phyloP scores from a whole-genome alignment of 176 grass and related monocot genomes.

The Olyra latifolia region DNA sequence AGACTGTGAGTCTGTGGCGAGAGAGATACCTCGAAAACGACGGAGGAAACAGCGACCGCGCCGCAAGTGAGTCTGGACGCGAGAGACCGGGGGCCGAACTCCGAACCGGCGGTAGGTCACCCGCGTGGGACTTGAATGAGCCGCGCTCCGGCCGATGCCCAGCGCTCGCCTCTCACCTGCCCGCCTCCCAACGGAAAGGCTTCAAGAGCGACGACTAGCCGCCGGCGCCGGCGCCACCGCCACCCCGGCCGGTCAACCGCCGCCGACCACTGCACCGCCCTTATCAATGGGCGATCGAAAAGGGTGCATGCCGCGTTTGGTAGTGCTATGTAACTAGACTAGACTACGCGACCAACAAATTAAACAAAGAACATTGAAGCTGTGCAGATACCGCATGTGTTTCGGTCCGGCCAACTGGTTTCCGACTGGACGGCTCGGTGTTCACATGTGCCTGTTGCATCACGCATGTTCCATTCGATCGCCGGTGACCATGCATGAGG shows the following conservation, averaged over 20 bases:
- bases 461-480: too few species aligned
- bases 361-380: background rate
- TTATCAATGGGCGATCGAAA: background rate
- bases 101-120: background rate
- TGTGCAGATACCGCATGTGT: background rate
- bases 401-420: background rate
- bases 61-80: background rate
- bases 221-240: background rate
- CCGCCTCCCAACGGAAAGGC: slow-evolving; percentile 25
- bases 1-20: too few species aligned
- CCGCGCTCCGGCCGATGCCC: too few species aligned
- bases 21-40: background rate
- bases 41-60: background rate
- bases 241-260: background rate
- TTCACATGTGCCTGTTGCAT: background rate
- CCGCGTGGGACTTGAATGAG: background rate
- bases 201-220: background rate
- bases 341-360: background rate
- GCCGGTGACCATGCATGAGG: too few species aligned
- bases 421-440: background rate
- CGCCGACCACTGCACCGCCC: background rate
- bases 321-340: too few species aligned
- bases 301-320: too few species aligned
- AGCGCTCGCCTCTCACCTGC: slow-evolving; percentile 13
- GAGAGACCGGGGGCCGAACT: background rate